Base-by-base conservation (phyloP, 2,329 filamentous ascomycete genomes). In the Trichoderma aggressivum region DNA sequence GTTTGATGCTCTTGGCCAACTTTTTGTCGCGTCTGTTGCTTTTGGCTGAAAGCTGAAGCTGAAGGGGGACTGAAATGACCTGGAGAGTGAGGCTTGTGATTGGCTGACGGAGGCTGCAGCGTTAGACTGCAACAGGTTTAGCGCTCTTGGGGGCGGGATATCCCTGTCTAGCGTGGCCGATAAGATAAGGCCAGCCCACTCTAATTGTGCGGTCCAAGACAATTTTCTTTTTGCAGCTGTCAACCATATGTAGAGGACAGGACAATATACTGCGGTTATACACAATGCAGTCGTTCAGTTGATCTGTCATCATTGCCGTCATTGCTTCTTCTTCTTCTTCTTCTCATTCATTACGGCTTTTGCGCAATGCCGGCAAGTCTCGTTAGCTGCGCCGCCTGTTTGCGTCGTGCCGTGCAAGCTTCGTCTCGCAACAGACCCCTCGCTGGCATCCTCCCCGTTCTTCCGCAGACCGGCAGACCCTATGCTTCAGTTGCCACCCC, bases 401-500 rank as follows among this genome's bases (percentile, higher is more conserved):
- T 81, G 50, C 75, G 75, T 53, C 76, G 76, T 68, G 74, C 77
- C 10, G 58, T 77, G 5, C 76, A 75, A 24, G 61, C 72, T 24
- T 72, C 75, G 26, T 65, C 68, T 28, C 56, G 53, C 67, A 63
- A 36, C 59, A 50, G 32, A 14, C 32, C 61, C 53, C 30, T 67
- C 63, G 36, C 55, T 43, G 21, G 36, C 28, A 62, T 50, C 71
- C 53, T 65, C 3, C 14, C 56, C 39, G 55, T 64, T 76, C 60
- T 55, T 32, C 73, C 47, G 63, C 18, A 73, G 66, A 32, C 71
- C 34, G 60, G 58, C 64, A 68, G 75, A 72, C 43, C 60, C 34
- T 72, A 77, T 75, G 53, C 73, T 6, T 73, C 73, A 1, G 56
- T 69, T 2, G 34, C 56, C 7, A 21, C 70, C 8, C 53, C 74